Conservation (phyloP, 2,329 filamentous ascomycete genomes). For the Byssochlamys sp. region DNA sequence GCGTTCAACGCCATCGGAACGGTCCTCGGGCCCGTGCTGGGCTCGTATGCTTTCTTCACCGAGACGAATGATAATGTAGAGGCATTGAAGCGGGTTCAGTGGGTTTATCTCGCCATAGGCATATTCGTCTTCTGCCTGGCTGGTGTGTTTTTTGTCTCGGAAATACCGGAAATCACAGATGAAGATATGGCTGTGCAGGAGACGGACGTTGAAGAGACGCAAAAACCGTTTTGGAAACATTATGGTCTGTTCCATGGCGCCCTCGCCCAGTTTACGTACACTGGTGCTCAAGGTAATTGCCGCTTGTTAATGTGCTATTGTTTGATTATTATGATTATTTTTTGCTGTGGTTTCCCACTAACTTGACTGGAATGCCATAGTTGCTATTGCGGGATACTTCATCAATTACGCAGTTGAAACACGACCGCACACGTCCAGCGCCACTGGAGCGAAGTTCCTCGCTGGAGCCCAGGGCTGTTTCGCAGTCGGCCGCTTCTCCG, state of each 20-base stretch:
- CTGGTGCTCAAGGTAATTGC: conserved; percentile 56
- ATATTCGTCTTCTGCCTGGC: conserved; percentile 61
- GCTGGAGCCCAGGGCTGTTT: conserved; percentile 67
- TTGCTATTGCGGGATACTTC: conserved; percentile 51
- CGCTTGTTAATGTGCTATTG: conserved; percentile 10
- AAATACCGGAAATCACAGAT: conserved; percentile 64
- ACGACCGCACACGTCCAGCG: conserved; percentile 43
- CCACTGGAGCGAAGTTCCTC: conserved; percentile 57
- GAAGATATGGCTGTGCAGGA: conserved; percentile 56
- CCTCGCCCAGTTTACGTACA: conserved; percentile 70
- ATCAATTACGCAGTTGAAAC: conserved; percentile 64
- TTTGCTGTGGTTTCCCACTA: no score
- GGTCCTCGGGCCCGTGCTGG: conserved; percentile 63
- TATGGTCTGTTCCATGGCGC: conserved; percentile 68
- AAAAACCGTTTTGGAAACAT: conserved; percentile 57
- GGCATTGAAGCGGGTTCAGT: conserved; percentile 61
- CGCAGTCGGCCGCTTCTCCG: conserved; percentile 61
- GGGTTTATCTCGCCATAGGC: conserved; percentile 71
- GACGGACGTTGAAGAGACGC: conserved; percentile 45
- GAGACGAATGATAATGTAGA: conserved; percentile 48
- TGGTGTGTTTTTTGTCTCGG: conserved; percentile 55
- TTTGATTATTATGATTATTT: no score
- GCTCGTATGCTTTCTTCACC: conserved; percentile 64
- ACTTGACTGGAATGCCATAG: conserved; percentile 14
- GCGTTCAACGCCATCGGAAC: conserved; percentile 68